Evolutionary conservation across 1,139 yeast species (phyloP).

Genomic region (Ogataea hybrid): DNA sequence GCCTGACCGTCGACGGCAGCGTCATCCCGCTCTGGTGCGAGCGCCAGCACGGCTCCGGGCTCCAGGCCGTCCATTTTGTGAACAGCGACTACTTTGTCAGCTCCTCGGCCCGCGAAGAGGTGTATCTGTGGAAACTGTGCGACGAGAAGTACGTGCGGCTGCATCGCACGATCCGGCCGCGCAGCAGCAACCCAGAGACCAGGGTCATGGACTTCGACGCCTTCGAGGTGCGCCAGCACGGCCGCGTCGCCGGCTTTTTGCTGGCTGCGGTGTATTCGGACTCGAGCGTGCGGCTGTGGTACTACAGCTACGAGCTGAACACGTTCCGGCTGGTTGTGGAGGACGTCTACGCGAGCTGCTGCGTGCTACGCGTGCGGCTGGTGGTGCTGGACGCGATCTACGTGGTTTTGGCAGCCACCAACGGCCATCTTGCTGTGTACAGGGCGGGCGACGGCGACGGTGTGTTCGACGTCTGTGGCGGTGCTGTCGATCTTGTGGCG

Average conservation of each 20-base stretch:
- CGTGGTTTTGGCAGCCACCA: slow-evolving; percentile 70
- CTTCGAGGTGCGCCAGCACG: slow-evolving; percentile 24
- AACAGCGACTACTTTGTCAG: slow-evolving; percentile 52
- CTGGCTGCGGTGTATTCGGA: slow-evolving; percentile 80
- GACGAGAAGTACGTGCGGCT: slow-evolving; percentile 44
- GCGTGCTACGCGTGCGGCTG: slow-evolving; percentile 63
- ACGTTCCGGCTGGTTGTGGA: slow-evolving; percentile 43
- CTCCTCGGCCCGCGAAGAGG: slow-evolving; percentile 90
- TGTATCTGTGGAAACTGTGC: slow-evolving; percentile 68
- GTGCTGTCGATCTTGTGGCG: not conserved
- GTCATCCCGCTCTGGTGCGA: slow-evolving; percentile 56
- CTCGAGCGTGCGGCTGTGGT: slow-evolving; percentile 70
- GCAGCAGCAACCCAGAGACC: slow-evolving; percentile 65
- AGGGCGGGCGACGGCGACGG: slow-evolving; percentile 36
- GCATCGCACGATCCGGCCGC: slow-evolving; percentile 46
- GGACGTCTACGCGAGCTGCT: slow-evolving; percentile 68
- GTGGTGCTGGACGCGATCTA: slow-evolving; percentile 32
- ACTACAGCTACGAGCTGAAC: slow-evolving; percentile 38
- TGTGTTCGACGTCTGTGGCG: slow-evolving; percentile 17
- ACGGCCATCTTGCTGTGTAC: slow-evolving; percentile 74
- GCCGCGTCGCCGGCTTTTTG: slow-evolving; percentile 43
- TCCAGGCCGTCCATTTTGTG: slow-evolving; percentile 72
- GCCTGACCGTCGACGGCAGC: slow-evolving; percentile 41
- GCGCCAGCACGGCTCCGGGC: slow-evolving; percentile 83
- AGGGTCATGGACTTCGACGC: slow-evolving; percentile 83